These are phyloP conservation scores for Flaveria trinervia DNA, from an alignment of 129 eudicot genomes.

Conservation along the genomic window DNA sequence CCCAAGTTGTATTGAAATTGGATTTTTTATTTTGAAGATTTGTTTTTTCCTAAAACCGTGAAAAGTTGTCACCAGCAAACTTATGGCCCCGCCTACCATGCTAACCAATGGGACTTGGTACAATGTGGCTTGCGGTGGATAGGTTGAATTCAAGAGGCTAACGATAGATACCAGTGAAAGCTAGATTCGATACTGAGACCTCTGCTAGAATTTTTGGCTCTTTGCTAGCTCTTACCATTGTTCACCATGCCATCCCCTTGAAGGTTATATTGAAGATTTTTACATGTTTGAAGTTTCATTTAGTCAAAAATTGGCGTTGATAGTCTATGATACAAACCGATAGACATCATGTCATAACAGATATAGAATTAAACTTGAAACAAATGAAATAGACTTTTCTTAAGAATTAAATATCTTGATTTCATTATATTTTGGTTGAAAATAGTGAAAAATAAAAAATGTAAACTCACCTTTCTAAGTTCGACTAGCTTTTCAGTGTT, in stretches of 20 bases:
- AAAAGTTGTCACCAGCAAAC: not conserved
- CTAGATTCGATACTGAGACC: not conserved
- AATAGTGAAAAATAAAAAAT: not conserved
- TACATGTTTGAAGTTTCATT: not conserved
- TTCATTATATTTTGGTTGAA: not conserved
- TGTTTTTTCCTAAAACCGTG: not conserved
- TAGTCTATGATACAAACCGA: not conserved
- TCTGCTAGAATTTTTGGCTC: not conserved
- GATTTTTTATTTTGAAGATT: not conserved
- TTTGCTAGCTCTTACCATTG: not conserved
- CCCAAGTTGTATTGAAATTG: not conserved
- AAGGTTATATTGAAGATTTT: not conserved
- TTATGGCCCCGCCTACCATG: not conserved
- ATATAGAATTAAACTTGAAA: not conserved
- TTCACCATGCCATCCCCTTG: not conserved
- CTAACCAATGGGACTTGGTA: not conserved
- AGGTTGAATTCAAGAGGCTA: not conserved
- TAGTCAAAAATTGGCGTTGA: not conserved
- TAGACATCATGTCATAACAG: not conserved
- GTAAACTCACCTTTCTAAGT: conserved; percentile 55
- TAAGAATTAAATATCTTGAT: not conserved
- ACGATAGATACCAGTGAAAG: not conserved
- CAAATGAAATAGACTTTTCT: not conserved
- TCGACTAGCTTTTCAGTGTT: conserved; percentile 73
- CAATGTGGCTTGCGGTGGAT: not conserved